Base-by-base conservation (phyloP, 2,329 filamentous ascomycete genomes). In the Fusarium buharicum region DNA sequence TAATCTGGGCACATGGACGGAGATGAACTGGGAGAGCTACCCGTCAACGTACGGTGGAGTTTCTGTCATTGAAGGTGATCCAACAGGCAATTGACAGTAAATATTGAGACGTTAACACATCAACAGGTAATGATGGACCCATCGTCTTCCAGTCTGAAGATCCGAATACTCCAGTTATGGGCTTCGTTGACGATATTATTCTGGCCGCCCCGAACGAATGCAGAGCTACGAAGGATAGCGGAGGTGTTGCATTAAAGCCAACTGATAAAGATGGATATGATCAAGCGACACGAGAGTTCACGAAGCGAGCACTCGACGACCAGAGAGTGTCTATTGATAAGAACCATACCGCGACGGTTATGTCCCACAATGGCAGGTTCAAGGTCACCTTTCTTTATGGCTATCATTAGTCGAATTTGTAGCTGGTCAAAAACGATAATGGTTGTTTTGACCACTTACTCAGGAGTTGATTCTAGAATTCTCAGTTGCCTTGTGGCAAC, bases 181-280 rank as follows among this genome's bases (percentile, higher is more conserved):
- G 64, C 0, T 67, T 67, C 17, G 1, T 16, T 6, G 20, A 51
- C 3, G 45, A 67, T 27, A 47, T 67, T 27, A 45, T 67, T 3
- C 36, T 48, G 4, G 12, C n/a, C 14, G 60, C 64, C 11, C 64
- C 64, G 1, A 33, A 45, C 5, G 31, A 55, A 20, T 67, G 60
- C n/a, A 52, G 20, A 11, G 22, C 20, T 3, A 18, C 36, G 3
- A 67, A 67, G 31, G 60, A 55, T 24, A 62, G 60, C 7, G 50
- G 53, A 6, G 54, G 38, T 5, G 16, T 40, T 8, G 57, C 50
- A 1, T 24, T 67, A 20, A 67, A 67, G 28, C 64, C 60, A 17
- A 67, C 64, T 2, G 60, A 67, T 12, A 67, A 67, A 28, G 38
- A 59, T 13, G 57, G 64, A 3, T 52, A 67, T 9, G 64, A 67